Percentiles rank a stretch among this genome's conserved stretches.
phyloP scores from a whole-genome alignment of 805 yeast genomes.

The Starmerella etchellsii region DNA sequence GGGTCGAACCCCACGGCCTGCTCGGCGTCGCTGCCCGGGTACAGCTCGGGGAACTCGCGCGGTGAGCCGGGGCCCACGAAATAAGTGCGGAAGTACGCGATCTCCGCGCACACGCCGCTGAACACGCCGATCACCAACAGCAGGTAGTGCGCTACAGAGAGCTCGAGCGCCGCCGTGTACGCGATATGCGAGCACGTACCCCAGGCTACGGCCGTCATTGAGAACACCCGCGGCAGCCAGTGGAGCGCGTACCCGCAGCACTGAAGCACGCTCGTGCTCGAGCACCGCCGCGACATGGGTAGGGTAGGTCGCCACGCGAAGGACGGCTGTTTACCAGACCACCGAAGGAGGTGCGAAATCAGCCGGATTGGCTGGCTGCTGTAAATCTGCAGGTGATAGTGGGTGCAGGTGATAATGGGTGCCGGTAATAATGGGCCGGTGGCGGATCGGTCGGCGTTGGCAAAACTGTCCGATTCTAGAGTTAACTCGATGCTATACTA shows the following conservation, averaged over 20 bases:
- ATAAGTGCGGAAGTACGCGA: slow-evolving; percentile 23
- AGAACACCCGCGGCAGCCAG: slow-evolving; percentile 26
- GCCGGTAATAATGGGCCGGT: no score
- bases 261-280: background rate
- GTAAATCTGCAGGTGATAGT: no score
- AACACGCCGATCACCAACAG: slow-evolving; percentile 16
- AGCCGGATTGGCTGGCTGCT: no score
- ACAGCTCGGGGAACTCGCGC: slow-evolving; percentile 19
- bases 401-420: no score
- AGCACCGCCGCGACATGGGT: background rate
- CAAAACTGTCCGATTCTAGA: no score
- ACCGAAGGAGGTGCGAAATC: no score
- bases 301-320: no score
- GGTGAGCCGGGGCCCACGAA: slow-evolving; percentile 28
- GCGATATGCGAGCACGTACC: slow-evolving; percentile 20
- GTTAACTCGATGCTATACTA: no score
- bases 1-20: background rate
- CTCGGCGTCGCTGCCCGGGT: background rate
- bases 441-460: no score
- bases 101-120: slow-evolving; percentile 19
- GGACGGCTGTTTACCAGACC: no score
- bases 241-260: slow-evolving; percentile 11
- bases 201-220: slow-evolving; percentile 25
- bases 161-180: slow-evolving; percentile 14
- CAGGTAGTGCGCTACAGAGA: slow-evolving; percentile 5